Evolutionary conservation across 2,329 filamentous ascomycete species (phyloP).

Genomic region (Colletotrichum lini): DNA sequence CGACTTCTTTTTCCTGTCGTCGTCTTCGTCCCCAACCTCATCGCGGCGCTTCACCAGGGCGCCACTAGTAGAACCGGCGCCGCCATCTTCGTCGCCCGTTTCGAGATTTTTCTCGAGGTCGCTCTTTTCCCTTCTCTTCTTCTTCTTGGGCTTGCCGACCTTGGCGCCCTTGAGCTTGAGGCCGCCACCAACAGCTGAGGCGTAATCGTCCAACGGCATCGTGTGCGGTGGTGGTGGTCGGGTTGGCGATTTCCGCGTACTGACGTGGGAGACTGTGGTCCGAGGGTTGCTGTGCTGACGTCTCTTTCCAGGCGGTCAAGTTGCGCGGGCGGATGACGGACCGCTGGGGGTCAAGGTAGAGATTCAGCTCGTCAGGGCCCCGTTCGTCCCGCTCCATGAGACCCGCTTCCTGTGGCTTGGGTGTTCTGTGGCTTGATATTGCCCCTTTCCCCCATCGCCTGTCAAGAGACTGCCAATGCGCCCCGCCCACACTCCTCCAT

Average conservation of each 20-base stretch:
- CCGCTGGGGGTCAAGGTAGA: constrained; percentile 4
- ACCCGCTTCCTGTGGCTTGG: constrained; percentile 4
- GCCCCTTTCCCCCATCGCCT: background rate
- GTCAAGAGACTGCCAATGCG: constrained; percentile 9
- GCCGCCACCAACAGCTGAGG: constrained; percentile 75
- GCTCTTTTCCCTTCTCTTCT: constrained; percentile 68
- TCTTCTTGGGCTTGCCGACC: constrained; percentile 75
- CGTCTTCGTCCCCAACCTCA: constrained; percentile 45
- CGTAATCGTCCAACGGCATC: constrained; percentile 85
- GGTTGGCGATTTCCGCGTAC: constrained; percentile 12
- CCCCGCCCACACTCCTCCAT: constrained; percentile 15
- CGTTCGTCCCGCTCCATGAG: background rate
- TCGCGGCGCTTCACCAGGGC: constrained; percentile 62
- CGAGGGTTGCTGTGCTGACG: background rate
- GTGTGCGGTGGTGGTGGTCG: constrained; percentile 16
- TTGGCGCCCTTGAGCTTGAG: constrained; percentile 88
- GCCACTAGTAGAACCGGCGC: constrained; percentile 35
- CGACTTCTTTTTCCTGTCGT: constrained; percentile 47
- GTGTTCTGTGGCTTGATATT: constrained; percentile 20
- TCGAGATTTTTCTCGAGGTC: constrained; percentile 65
- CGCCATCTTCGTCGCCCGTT: constrained; percentile 52
- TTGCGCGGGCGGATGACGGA: background rate
- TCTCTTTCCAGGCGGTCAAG: background rate
- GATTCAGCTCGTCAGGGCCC: constrained; percentile 16
- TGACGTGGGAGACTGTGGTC: constrained; percentile 11